A percentile compares a stretch with the other conserved stretches of the same genome.
Evolutionary conservation across 2,329 filamentous ascomycete genomes (phyloP).

Genomic region (Thielaviopsis musarum): DNA sequence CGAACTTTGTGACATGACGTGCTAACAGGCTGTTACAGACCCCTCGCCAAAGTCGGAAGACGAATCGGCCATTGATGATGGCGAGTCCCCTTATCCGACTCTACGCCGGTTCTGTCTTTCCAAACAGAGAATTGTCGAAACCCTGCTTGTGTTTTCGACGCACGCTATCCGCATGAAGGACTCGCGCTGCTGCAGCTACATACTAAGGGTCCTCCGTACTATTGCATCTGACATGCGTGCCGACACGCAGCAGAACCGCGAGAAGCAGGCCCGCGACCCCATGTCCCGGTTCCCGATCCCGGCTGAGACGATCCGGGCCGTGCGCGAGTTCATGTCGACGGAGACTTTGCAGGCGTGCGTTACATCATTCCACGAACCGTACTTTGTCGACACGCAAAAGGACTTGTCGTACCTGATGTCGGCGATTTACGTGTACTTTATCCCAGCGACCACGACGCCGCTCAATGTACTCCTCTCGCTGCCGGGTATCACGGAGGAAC

Average conservation of each 20-base stretch:
- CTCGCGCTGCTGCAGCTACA: slow-evolving; percentile 70
- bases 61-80: background rate
- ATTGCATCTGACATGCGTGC: slow-evolving; percentile 59
- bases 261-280: slow-evolving; percentile 18
- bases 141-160: slow-evolving; percentile 78
- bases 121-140: slow-evolving; percentile 64
- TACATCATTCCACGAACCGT: slow-evolving; percentile 79
- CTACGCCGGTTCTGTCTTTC: slow-evolving; percentile 72
- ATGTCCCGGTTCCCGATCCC: slow-evolving; percentile 27
- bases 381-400: slow-evolving; percentile 92
- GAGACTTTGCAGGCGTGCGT: slow-evolving; percentile 84
- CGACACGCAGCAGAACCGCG: background rate
- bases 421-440: slow-evolving; percentile 64
- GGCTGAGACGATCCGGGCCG: slow-evolving; percentile 40
- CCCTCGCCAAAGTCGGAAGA: slow-evolving; percentile 1
- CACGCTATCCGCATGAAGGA: slow-evolving; percentile 84
- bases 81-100: slow-evolving; percentile 25
- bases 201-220: slow-evolving; percentile 70
- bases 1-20: background rate
- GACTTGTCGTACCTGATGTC: slow-evolving; percentile 81
- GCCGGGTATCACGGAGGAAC: slow-evolving; percentile 53
- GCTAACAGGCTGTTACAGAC: slow-evolving; percentile 1
- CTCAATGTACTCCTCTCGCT: slow-evolving; percentile 60
- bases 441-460: slow-evolving; percentile 50
- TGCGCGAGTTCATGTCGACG: slow-evolving; percentile 77